phyloP scores from a whole-genome alignment of 192 early-diverging fungal genomes.

The Lunasporangiospora selenospora region DNA sequence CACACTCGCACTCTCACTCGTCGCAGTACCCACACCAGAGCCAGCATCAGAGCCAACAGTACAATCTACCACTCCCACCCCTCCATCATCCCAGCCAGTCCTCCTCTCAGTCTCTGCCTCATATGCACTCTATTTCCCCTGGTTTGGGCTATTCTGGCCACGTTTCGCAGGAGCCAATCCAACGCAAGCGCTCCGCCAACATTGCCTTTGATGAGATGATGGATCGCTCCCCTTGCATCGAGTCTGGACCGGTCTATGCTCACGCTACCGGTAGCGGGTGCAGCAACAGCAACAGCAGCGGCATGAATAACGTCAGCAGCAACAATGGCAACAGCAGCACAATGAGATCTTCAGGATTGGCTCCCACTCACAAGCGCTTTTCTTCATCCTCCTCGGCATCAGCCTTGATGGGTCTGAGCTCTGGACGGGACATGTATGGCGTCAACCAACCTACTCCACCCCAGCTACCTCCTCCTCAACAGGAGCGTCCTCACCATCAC shows the following conservation, averaged over 20 bases:
- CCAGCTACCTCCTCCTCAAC: conserved; percentile 7
- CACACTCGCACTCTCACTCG: not conserved
- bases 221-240: conserved; percentile 13
- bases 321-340: not conserved
- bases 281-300: no score
- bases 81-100: not conserved
- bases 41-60: not conserved
- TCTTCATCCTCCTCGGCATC: conserved; percentile 32
- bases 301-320: no score
- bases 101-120: no score
- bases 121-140: no score
- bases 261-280: no score
- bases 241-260: not conserved
- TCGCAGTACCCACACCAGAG: conserved; percentile 4
- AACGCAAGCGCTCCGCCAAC: conserved; percentile 39
- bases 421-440: conserved; percentile 10
- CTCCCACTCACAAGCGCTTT: conserved; percentile 33
- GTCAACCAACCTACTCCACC: conserved; percentile 12
- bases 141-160: no score
- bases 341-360: not conserved
- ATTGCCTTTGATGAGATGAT: conserved; percentile 33
- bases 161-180: conserved; percentile 5
- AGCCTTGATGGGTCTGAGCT: conserved; percentile 5
- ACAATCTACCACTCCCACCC: not conserved
- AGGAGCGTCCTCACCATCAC: not conserved